Evolutionary conservation across 2,329 filamentous ascomycete species (phyloP), one percentile per base, ranked within the genome.

Genomic region (Beauveria scarabaeidicola): DNA sequence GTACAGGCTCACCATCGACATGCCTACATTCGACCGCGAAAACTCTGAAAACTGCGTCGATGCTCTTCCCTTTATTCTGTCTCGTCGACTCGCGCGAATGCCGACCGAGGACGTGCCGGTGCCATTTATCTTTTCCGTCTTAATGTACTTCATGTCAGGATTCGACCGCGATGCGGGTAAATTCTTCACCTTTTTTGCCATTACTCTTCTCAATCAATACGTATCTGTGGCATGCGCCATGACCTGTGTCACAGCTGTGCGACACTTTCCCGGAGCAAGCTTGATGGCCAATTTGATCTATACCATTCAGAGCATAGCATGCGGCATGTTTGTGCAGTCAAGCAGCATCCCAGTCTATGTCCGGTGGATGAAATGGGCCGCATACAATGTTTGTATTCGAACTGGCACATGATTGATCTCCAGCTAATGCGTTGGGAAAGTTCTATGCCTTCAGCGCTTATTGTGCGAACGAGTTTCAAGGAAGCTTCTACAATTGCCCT

Each of bases 81-180:
- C 88, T 19, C 78, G 89, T 46, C 79, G 89, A 27, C 70, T 90
- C 5, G 87, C 89, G 0, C 80, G 87, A 6, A 73, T 91, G 23
- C 77, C 86, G 1, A 83, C 87, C 0, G 88, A 92, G 68, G 88
- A 91, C 66, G 67, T 91, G 0, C 86, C 87, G 0, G 87, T 90
- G 1, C 88, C 88, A 0, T 78, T 90, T 17, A 69, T 90, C 3
- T 91, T 87, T 67, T 85, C 85, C 6, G 72, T 85, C 2, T 86
- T 91, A 8, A 86, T 85, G 67, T 92, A 91, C 70, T 91, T 90
- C 69, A 90, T 91, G 86, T 82, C 84, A 7, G 88, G 87, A 0
- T 89, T 91, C 64, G 82, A 88, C 51, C 76, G 79, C 3, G 80
- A 85, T 9, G 82, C 79, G 0, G 72, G 67, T 1, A 82, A 87